Percentiles rank a stretch among this genome's conserved stretches.
Evolutionary conservation across 192 early-diverging fungal genomes (phyloP).

Genomic region (Chytriomyces sp.): DNA sequence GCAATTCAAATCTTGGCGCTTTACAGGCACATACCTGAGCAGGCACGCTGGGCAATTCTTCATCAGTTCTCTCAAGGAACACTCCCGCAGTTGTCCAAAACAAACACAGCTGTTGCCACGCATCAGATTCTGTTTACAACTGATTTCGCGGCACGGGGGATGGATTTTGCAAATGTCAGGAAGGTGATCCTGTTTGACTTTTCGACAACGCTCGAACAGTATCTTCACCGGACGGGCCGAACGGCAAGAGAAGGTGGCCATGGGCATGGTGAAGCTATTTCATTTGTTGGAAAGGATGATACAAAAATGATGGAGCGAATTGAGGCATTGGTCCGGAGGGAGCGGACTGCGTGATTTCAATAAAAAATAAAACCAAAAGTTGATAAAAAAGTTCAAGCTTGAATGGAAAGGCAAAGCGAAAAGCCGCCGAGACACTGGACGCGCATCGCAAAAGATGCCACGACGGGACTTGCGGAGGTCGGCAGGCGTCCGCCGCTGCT

Average conservation of each 20-base stretch:
- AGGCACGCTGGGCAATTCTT: constrained; percentile 9
- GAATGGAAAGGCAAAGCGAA: not conserved
- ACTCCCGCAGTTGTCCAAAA: constrained; percentile 8
- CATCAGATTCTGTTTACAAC: constrained; percentile 70
- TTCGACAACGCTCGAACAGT: constrained; percentile 80
- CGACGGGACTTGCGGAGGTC: not conserved
- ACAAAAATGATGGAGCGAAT: not conserved
- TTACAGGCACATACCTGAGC: constrained; percentile 7
- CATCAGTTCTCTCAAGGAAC: constrained; percentile 17
- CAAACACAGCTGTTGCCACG: not conserved
- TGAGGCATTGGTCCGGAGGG: too few species aligned
- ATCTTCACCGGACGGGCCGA: constrained; percentile 91
- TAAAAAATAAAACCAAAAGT: too few species aligned
- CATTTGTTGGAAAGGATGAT: constrained; percentile 18
- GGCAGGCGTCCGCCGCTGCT: constrained; percentile 56
- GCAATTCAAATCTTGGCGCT: constrained; percentile 7
- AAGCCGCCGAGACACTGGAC: constrained; percentile 7
- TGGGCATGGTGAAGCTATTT: constrained; percentile 56
- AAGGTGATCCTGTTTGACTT: constrained; percentile 88
- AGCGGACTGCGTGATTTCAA: too few species aligned
- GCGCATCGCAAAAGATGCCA: not conserved
- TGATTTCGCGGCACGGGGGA: constrained; percentile 87
- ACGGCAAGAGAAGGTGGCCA: constrained; percentile 83
- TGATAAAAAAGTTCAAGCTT: too few species aligned
- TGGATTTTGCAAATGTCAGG: constrained; percentile 82